These are phyloP conservation scores for Gossypium stocksii DNA, from an alignment of 345 rosid species.

Conservation along the genomic window DNA sequence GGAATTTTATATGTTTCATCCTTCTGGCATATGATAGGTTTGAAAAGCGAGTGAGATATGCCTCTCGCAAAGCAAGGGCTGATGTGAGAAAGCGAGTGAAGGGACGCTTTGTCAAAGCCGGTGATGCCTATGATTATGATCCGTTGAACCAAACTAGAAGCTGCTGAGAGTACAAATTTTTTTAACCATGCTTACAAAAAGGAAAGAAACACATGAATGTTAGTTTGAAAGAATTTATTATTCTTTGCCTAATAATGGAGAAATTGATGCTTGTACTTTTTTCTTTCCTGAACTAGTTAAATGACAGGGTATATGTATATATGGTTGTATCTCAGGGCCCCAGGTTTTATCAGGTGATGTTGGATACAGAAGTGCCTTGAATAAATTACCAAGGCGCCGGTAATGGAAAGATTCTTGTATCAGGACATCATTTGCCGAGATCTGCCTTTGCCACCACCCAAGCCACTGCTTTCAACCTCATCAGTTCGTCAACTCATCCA, in stretches of 20 bases:
- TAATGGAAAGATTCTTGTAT: conserved; percentile 5
- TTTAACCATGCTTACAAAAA: conserved; percentile 26
- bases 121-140: conserved; percentile 93
- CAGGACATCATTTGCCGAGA: conserved; percentile 13
- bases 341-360: conserved; percentile 7
- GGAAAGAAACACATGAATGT: conserved; percentile 23
- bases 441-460: background rate
- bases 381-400: conserved; percentile 21
- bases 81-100: conserved; percentile 94
- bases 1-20: background rate
- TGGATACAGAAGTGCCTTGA: conserved; percentile 25
- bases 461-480: background rate
- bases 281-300: conserved; percentile 17
- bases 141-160: conserved; percentile 81
- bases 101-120: conserved; percentile 94
- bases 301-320: conserved; percentile 21
- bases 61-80: conserved; percentile 97
- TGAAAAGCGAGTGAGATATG: conserved; percentile 90
- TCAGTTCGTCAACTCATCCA: conserved; percentile 10
- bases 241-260: conserved; percentile 24
- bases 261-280: conserved; percentile 11
- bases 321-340: conserved; percentile 30
- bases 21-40: conserved; percentile 46
- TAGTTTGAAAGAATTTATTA: conserved; percentile 20
- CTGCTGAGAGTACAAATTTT: conserved; percentile 47